Evolutionary conservation across 106 monocot species (phyloP).

Genomic region (Ottelia alismoides): DNA sequence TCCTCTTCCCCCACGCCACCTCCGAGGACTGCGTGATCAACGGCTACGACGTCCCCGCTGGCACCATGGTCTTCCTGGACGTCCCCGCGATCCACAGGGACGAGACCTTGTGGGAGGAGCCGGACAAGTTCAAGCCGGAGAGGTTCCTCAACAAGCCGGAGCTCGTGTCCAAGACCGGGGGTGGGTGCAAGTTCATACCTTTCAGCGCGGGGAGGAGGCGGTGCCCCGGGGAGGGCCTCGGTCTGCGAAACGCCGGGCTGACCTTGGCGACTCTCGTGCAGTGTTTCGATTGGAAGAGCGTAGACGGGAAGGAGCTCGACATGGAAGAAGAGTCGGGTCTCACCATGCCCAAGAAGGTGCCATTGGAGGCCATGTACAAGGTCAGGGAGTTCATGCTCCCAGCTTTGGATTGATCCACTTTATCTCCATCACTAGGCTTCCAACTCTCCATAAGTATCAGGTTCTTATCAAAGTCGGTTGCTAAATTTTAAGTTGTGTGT

Average conservation of each 20-base stretch:
- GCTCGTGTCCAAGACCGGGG: too few species aligned
- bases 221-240: too few species aligned
- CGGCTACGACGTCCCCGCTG: neutral
- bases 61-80: slow-evolving; percentile 4
- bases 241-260: slow-evolving; percentile 14
- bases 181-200: too few species aligned
- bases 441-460: too few species aligned
- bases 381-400: neutral
- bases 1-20: slow-evolving; percentile 11
- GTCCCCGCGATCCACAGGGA: neutral
- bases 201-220: too few species aligned
- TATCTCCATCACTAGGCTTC: too few species aligned
- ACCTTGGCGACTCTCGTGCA: slow-evolving; percentile 28
- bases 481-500: too few species aligned
- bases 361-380: slow-evolving; percentile 12
- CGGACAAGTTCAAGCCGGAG: slow-evolving; percentile 8
- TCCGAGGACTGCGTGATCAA: neutral
- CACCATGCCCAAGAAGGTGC: slow-evolving; percentile 14
- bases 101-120: slow-evolving; percentile 3
- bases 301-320: slow-evolving; percentile 23
- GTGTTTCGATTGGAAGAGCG: slow-evolving; percentile 39
- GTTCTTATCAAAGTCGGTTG: too few species aligned
- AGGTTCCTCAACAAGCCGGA: slow-evolving; percentile 23
- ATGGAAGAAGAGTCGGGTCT: slow-evolving; percentile 24
- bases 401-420: too few species aligned